Evolutionary conservation across 352 stramenopile genomes (phyloP).

Genomic region (Phytophthora idaei): DNA sequence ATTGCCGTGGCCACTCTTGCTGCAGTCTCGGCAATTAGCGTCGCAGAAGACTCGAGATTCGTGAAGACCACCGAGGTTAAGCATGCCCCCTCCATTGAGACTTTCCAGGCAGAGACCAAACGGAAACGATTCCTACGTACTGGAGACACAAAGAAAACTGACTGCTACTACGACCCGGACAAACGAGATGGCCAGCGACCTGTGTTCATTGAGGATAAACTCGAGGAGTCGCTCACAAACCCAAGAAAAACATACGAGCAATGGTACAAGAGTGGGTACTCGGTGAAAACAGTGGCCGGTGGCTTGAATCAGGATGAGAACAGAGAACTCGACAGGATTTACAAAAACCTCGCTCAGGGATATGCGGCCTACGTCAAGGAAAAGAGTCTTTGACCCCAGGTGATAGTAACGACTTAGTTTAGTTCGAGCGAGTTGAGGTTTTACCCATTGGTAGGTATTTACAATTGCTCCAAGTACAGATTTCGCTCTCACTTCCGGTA

Average conservation of each 20-base stretch:
- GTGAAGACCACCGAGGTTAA: not conserved
- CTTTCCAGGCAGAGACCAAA: not conserved
- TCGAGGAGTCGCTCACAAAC: slow-evolving; percentile 15
- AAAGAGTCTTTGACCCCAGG: not conserved
- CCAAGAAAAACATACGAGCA: slow-evolving; percentile 18
- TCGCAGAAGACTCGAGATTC: not conserved
- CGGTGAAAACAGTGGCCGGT: slow-evolving; percentile 8
- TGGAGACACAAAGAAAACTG: not conserved
- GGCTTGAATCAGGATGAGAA: slow-evolving; percentile 12
- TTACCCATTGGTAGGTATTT: no score
- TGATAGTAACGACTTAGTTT: no score
- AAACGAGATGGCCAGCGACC: slow-evolving; percentile 4
- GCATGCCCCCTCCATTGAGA: not conserved
- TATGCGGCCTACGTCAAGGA: slow-evolving; percentile 15
- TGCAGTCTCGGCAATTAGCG: not conserved
- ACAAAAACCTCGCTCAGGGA: slow-evolving; percentile 12
- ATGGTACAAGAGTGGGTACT: slow-evolving; percentile 21
- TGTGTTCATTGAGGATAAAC: slow-evolving; percentile 20
- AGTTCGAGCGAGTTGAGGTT: no score
- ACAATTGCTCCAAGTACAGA: no score
- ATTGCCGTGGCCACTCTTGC: slow-evolving; percentile 4
- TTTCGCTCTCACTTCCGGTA: no score
- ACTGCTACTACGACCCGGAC: not conserved
- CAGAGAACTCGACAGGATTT: slow-evolving; percentile 7
- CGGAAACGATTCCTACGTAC: slow-evolving; percentile 11